Percentiles rank a stretch among this genome's conserved stretches.
Conservation (phyloP, 2,329 filamentous ascomycete genomes). For the Incumbomyces delicatus region DNA sequence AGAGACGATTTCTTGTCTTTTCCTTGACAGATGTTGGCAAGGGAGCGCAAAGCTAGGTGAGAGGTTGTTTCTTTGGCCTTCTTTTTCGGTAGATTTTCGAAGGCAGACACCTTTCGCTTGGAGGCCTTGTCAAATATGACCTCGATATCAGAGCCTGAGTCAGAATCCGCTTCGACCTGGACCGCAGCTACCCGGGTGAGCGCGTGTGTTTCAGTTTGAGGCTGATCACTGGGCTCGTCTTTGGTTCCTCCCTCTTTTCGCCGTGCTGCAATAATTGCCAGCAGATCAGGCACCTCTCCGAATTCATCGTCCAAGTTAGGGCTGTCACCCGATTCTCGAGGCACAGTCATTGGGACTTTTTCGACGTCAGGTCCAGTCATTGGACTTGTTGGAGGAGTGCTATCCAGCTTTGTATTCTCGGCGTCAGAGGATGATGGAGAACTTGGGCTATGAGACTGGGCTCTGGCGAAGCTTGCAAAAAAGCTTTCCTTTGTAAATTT, state of each 20-base stretch:
- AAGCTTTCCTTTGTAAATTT: constrained; percentile 76
- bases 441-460: constrained; percentile 32
- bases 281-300: constrained; percentile 2
- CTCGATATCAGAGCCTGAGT: constrained; percentile 49
- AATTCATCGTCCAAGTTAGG: neutral
- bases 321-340: neutral
- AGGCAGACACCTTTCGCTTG: constrained; percentile 46
- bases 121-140: constrained; percentile 42
- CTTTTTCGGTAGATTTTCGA: constrained; percentile 57
- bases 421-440: constrained; percentile 40
- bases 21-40: constrained; percentile 62
- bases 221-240: neutral
- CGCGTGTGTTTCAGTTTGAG: neutral
- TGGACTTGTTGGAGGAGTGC: constrained; percentile 64
- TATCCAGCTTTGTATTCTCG: constrained; percentile 36
- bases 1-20: constrained; percentile 45
- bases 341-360: constrained; percentile 8
- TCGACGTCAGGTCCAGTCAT: constrained; percentile 25
- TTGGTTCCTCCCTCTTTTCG: constrained; percentile 9
- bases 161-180: neutral
- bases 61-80: constrained; percentile 55
- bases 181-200: neutral
- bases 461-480: constrained; percentile 75
- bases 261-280: neutral
- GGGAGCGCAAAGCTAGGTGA: constrained; percentile 58